Evolutionary conservation across 2,329 filamentous ascomycete species (phyloP), one percentile per base, ranked within the genome.

Genomic region (Fusarium sp.): DNA sequence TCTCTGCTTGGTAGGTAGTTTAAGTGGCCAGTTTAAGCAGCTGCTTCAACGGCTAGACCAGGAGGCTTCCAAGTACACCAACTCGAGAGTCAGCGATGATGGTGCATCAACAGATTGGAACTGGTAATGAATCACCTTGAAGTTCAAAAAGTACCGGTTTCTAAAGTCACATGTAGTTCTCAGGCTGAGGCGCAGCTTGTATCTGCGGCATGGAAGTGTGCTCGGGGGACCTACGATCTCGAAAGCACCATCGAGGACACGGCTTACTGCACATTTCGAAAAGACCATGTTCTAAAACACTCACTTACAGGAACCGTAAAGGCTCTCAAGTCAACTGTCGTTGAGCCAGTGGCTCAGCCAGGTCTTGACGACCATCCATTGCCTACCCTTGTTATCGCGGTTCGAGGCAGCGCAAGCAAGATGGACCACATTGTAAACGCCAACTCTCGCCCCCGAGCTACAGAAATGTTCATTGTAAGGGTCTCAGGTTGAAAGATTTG

Each of bases 341-440:
- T 76, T 4, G 65, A 71, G 33, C 58, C 60, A 0, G 58, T 30
- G 11, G 20, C 22, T 6, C 22, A 50, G 4, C 9, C 45, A 38
- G 17, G 15, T 4, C 15, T 12, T 22, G 63, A 20, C 25, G 59
- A 65, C 11, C 3, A 32, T 12, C 27, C 68, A 2, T 32, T 76
- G 4, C 74, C 76, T 2, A 59, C 61, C 10, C 65, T 78, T 7
- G 52, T 77, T 8, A 56, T 78, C n/a, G 74, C 76, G 1, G 66
- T 78, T 62, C 66, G 71, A 14, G 76, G 74, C 2, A 77, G 72
- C 35, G 69, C 74, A 4, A 76, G 65, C 15, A 76, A 70, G 37
- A 78, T 78, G 76, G 76, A 78, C 35, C 76, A 78, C 32, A 68
- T 78, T 12, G 66, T 76, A 8, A 78, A 73, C 54, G 66, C 68